Evolutionary conservation across 306 rosid species (phyloP), one percentile per base, ranked within the genome.

Genomic region (Pyrus bretschneideri): DNA sequence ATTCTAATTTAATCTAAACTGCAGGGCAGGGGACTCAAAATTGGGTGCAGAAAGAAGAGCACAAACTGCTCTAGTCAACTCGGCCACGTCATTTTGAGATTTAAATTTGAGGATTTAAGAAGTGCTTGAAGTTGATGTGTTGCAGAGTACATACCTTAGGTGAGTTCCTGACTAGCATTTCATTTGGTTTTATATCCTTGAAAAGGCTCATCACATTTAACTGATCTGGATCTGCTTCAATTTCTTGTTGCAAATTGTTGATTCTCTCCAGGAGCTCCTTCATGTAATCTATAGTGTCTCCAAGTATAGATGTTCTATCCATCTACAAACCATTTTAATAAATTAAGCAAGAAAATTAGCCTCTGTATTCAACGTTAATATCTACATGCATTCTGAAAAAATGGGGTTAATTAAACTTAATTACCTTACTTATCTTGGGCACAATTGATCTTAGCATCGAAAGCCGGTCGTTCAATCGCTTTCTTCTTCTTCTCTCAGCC

Each of bases 231-330:
- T 82, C 83, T 18, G 62, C 59, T 73, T 82, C 89, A 19, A 81
- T 51, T 81, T 92, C 91, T 69, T 80, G 88, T 63, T 88, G 89
- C 83, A 92, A 80, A 62, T 69, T 81, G 73, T 87, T 87, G 76
- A 95, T 90, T 81, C 89, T 89, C 79, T 89, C 97, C 18, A 90
- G 71, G 60, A 95, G 94, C 45, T 92, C 98, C 79, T 92, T 95
- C 97, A 90, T 89, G 88, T 95, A 95, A 75, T 92, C 96, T 66
- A 95, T 95, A 18, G 98, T 89, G 81, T 95, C 98, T 65, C 97
- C 97, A 29, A 95, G 91, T 73, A 90, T 95, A 23, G 98, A 89
- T n/a, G 98, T 92, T 85, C 98, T 87, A 69, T 95, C 97, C 97
- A 95, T 95, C 98, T 94, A 77, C 30, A 13, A 67, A 65, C 27